Evolutionary conservation across 768 basidiomycete genomes (phyloP).

Genomic region (Boletus pseudopeckii): DNA sequence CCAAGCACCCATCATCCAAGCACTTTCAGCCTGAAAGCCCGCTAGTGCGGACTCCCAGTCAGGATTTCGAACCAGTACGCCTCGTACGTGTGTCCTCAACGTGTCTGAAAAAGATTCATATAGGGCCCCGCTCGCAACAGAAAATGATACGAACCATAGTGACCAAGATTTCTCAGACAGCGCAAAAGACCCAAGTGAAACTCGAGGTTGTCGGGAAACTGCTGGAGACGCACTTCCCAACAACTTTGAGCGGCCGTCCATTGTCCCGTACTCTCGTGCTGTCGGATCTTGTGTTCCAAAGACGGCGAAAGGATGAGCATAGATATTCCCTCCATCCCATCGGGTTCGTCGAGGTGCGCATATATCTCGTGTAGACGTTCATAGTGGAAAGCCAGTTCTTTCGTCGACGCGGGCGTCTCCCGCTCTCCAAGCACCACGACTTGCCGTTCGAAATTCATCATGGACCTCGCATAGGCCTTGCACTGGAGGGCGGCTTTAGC

Average conservation of each 20-base stretch:
- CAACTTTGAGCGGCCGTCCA: slow-evolving; percentile 99
- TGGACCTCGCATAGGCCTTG: slow-evolving; percentile 87
- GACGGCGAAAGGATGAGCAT: slow-evolving; percentile 84
- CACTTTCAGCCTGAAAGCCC: slow-evolving; percentile 87
- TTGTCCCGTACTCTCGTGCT: slow-evolving; percentile 93
- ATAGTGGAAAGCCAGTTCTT: slow-evolving; percentile 50
- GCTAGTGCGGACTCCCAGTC: slow-evolving; percentile 77
- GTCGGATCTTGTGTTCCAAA: slow-evolving; percentile 92
- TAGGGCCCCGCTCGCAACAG: not conserved
- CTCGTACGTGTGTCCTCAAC: slow-evolving; percentile 88
- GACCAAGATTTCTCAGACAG: slow-evolving; percentile 91
- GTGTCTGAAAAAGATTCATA: slow-evolving; percentile 59
- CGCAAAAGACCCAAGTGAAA: slow-evolving; percentile 87
- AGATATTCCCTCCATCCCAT: slow-evolving; percentile 98
- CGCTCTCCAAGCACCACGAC: slow-evolving; percentile 50
- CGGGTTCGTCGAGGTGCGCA: slow-evolving; percentile 92
- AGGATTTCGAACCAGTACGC: slow-evolving; percentile 80
- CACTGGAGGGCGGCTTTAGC: slow-evolving; percentile 92
- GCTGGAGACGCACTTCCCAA: slow-evolving; percentile 94
- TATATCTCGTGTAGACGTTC: slow-evolving; percentile 96
- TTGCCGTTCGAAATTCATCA: slow-evolving; percentile 93
- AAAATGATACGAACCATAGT: slow-evolving; percentile 70
- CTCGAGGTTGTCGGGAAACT: slow-evolving; percentile 83
- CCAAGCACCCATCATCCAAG: slow-evolving; percentile 97
- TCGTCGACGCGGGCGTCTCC: slow-evolving; percentile 43